Base-by-base conservation (phyloP, 2,329 filamentous ascomycete species). In the Monosporascus sp. region DNA sequence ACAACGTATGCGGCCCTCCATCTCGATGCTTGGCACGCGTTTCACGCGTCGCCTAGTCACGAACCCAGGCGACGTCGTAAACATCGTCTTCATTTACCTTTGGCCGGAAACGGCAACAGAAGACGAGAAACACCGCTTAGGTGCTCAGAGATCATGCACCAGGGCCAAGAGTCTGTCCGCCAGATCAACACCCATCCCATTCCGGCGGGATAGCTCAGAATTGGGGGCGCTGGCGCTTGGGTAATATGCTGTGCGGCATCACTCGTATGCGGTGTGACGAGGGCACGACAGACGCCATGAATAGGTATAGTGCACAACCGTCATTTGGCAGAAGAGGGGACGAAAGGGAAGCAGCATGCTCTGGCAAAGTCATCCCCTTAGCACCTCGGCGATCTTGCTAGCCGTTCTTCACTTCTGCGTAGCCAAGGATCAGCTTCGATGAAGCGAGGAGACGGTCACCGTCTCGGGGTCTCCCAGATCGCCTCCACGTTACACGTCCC, bases 131-230 rank as follows among this genome's bases (percentile, higher is more conserved):
- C 55, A 60, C 17, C 58, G 63, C 62, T 56, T 63, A 59, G 58
- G 56, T 64, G 60, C 65, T 58, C 59, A 56, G 59, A 68, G 65
- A 67, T 67, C 62, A 68, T 67, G 66, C 65, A 67, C 60, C 57
- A 55, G 55, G 41, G 62, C 31, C 57, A 63, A 63, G 59, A 51
- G 46, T 47, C 52, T 59, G 58, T 58, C 57, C 61, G 57, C 58
- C 54, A 67, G 64, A 67, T 68, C 64, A 53, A 62, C 65, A 60
- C 63, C 58, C 59, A 59, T 58, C 60, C 61, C 62, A 58, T 47
- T 37, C 53, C 44, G 52, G 55, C 53, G 56, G 49, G 53, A 46
- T 31, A 26, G 54, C 55, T 56, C 59, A 46, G 43, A 14, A 28
- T 46, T 46, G 15, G 43, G 31, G 56, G 59, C 61, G 63, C 63